phyloP scores from a whole-genome alignment of 2,329 filamentous ascomycete species.

The Scedosporium dehoogii region DNA sequence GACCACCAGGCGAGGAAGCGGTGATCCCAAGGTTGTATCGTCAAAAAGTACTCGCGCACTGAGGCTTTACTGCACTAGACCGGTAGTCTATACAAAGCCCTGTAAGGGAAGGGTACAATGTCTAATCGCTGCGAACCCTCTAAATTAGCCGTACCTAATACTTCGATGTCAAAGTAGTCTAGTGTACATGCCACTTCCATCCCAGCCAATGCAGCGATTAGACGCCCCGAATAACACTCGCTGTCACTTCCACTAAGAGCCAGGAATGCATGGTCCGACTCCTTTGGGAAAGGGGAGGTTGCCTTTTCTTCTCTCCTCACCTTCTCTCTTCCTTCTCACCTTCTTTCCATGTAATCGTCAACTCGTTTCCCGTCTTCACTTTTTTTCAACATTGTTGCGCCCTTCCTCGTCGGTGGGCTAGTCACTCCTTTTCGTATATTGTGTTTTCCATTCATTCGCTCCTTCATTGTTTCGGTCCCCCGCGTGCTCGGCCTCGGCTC shows the following conservation, averaged over 20 bases:
- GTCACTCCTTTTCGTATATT: conserved; percentile 40
- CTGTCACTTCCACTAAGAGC: too few relatives aligned
- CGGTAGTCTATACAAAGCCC: too few relatives aligned
- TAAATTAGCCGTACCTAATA: too few relatives aligned
- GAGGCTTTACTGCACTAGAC: too few relatives aligned
- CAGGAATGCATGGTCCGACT: not conserved
- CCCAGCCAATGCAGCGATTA: too few relatives aligned
- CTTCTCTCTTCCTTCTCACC: conserved; percentile 18
- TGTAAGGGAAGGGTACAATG: too few relatives aligned
- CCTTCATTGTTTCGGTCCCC: conserved; percentile 19
- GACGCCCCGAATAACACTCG: too few relatives aligned
- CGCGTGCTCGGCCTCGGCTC: not conserved
- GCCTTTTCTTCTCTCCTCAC: conserved; percentile 15
- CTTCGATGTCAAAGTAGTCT: too few relatives aligned
- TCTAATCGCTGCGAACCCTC: too few relatives aligned
- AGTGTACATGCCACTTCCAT: too few relatives aligned
- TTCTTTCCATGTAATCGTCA: conserved; percentile 15
- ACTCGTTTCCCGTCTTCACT: conserved; percentile 17
- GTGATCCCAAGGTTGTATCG: not conserved
- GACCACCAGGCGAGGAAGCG: not conserved
- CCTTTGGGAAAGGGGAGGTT: not conserved
- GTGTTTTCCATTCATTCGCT: conserved; percentile 23
- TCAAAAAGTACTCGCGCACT: not conserved
- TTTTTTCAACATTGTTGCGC: conserved; percentile 2
- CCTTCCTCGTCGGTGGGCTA: conserved; percentile 44